Evolutionary conservation across 768 basidiomycete genomes (phyloP), one percentile per base, ranked within the genome.

Genomic region (Tephrocybe sp.): DNA sequence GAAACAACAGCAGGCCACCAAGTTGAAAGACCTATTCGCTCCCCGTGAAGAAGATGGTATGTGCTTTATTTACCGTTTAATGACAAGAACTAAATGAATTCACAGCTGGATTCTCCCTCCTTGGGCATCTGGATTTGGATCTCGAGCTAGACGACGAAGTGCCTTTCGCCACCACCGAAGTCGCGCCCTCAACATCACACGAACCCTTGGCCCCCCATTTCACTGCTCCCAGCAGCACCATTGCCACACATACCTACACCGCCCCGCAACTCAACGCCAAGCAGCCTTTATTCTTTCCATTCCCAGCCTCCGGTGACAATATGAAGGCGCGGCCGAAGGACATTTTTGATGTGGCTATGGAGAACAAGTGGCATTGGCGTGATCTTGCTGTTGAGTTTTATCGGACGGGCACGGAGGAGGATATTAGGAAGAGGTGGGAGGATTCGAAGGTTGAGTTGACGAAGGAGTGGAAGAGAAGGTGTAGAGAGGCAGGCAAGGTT

Each of bases 11-110:
- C 49, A 61, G 24, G 44, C 53, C 15, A 63, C 59, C 3, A 81
- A 74, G 25, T 73, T 93, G 18, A 88, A 88, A 60, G 85, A 88
- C 56, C 70, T 92, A 4, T 91, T 93, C 57, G 83, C 83, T 15
- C 86, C 88, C 0, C 75, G 74, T 18, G 83, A 84, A 56, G 83
- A 84, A 51, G 79, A 85, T 62, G 79, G 87, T 85, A 57, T n/a
- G 72, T 63, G 12, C 25, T 0, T 40, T n/a, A 3, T 21, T 49
- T 45, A 43, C 9, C 45, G 15, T n/a, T 15, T 48, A 42, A 33
- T 4, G 34, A 46, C 9, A 45, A 26, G 24, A 39, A 14, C 20
- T 12, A 20, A 25, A 54, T 14, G 4, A 14, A 14, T 26, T 50
- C 3, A 9, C 18, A 86, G 85, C 68, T 36, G 80, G 80, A 17